Evolutionary conservation across 2,329 filamentous ascomycete species (phyloP), one percentile per base, ranked within the genome.

Genomic region (Aspergillus sp.): DNA sequence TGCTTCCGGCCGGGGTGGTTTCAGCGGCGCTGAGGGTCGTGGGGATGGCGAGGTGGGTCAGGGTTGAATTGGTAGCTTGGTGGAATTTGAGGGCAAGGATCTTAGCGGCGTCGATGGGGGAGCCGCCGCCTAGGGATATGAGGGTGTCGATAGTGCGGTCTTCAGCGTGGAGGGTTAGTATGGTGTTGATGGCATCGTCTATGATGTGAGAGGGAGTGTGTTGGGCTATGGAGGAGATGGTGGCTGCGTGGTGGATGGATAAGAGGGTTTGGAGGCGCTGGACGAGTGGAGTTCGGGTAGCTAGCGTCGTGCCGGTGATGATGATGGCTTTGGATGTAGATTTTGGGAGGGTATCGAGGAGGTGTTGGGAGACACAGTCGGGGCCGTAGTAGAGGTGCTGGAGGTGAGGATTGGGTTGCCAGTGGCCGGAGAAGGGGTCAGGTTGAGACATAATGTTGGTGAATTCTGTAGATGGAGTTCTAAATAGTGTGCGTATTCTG

Each of bases 21-120:
- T 60, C 58, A 7, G 58, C 58, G 3, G 51, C 52, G 23, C 51
- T 55, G 25, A 60, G 52, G n/a, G 52, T 60, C 3, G 58, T 60
- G 8, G 58, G 58, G 44, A 60, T 60, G 15, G 58, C 21, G 6
- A 60, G 38, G 30, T 56, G 58, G 5, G 52, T 55, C 21, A 60
- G 52, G 13, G 11, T 41, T 4, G 4, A 8, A 5, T 13, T 25
- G 23, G 32, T 42, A 3, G 19, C 27, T 11, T 55, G 30, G 19
- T 32, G n/a, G 21, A 50, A 44, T 8, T 21, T 21, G 1, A 49
- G 44, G 19, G 50, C 44, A 17, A 55, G 54, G 21, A 56, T 41
- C 25, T 56, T 60, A 8, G 58, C 32, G 11, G 52, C 25, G 52
- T 60, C 58, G 11, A 60, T 56, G 8, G 52, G 41, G 2, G 50